Evolutionary conservation across 208 protist species (phyloP), one percentile per base, ranked within the genome.

Genomic region (Vickermania ingenoplastis): DNA sequence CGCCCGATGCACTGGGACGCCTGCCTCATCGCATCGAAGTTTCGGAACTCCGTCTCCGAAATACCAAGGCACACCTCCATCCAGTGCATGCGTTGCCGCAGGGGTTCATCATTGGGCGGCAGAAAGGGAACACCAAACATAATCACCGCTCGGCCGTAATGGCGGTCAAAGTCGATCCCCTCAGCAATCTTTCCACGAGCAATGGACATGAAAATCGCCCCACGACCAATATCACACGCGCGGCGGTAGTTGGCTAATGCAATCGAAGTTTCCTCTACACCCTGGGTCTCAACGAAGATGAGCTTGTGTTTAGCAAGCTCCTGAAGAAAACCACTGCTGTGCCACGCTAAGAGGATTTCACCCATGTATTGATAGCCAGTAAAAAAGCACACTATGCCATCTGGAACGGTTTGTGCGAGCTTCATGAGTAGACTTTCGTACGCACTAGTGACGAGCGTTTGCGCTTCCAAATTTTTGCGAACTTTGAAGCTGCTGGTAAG

Each of bases 1-100:
- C 98, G 89, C 0, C 98, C 98, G 11, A 99, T 97, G 73, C 98
- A 99, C 87, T 99, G 98, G n/a, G 97, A 94, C 0, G 98, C 97
- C 65, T 98, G 93, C 48, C 98, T 81, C 96, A 99, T 97, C 24
- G 97, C 97, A 69, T 99, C 98, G 78, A 99, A 99, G 31, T 97
- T 97, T 2, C 99, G 74, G 73, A 99, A 99, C 67, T 99, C 97
- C 54, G 81, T 91, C 56, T 99, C 97, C 24, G 86, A 75, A 59
- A 99, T 98, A 54, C 92, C 81, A 59, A 97, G 91, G 61, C 97
- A 92, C 21, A 97, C 86, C 53, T 97, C 77, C 69, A 99, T 92
- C 78, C 94, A 99, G 55, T 98, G 90, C 62, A 99, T 89, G n/a
- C 98, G 73, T 27, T 98, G 95, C 27, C 91, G 77, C 22, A 98